Percentiles rank a stretch among this genome's conserved stretches.
These are phyloP conservation scores for Aspergillus steynii DNA, from an alignment of 495 filamentous ascomycete genomes.

Conservation along the genomic window DNA sequence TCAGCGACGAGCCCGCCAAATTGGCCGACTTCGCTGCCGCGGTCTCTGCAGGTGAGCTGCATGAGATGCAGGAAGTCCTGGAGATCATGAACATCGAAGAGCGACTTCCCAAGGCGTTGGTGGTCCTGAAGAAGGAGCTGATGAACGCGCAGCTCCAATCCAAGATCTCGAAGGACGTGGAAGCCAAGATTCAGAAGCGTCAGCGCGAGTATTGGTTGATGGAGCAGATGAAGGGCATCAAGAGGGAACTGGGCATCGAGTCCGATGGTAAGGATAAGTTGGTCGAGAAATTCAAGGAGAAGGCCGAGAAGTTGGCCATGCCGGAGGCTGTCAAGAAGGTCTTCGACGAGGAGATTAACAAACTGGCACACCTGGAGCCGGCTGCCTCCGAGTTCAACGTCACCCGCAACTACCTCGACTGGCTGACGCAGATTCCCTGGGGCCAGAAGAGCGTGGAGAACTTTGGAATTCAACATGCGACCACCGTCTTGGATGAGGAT, in stretches of 20 bases:
- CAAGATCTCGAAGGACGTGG: slow-evolving; percentile 98
- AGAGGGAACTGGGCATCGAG: slow-evolving; percentile 91
- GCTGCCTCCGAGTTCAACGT: slow-evolving; percentile 98
- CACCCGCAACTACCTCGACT: slow-evolving; percentile 98
- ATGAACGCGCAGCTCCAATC: slow-evolving; percentile 97
- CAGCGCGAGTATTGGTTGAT: slow-evolving; percentile 98
- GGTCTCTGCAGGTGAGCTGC: slow-evolving; percentile 83
- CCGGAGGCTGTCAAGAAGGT: slow-evolving; percentile 94
- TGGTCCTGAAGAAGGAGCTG: slow-evolving; percentile 94
- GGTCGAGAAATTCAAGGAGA: slow-evolving; percentile 95
- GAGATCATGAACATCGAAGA: slow-evolving; percentile 86
- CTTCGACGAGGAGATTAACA: slow-evolving; percentile 97
- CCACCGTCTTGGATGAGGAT: slow-evolving; percentile 90
- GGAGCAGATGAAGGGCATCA: slow-evolving; percentile 99
- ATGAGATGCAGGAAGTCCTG: slow-evolving; percentile 93
- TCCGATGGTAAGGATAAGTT: slow-evolving; percentile 98
- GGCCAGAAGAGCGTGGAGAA: slow-evolving; percentile 95
- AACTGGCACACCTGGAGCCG: slow-evolving; percentile 89
- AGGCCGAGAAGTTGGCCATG: slow-evolving; percentile 92
- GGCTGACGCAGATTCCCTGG: slow-evolving; percentile 98
- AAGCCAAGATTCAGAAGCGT: slow-evolving; percentile 95
- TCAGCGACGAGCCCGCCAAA: slow-evolving; percentile 91
- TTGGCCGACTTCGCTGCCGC: slow-evolving; percentile 97
- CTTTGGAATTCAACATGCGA: slow-evolving; percentile 89
- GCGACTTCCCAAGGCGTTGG: slow-evolving; percentile 82